Evolutionary conservation across 306 rosid genomes (phyloP).

Genomic region (Dryas alaskensis): DNA sequence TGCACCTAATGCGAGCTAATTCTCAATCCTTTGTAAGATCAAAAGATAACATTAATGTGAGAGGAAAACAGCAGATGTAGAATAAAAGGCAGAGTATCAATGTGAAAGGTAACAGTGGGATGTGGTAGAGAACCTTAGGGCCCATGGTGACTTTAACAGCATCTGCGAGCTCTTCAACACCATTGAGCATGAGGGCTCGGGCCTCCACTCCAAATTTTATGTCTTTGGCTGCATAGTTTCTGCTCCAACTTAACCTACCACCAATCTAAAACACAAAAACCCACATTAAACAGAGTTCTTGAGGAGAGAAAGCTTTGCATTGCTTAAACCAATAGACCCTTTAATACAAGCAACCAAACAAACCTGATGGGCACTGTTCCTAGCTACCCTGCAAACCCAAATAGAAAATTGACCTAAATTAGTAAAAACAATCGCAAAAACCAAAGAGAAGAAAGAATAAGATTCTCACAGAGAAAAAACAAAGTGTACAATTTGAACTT

Average conservation of each 20-base stretch:
- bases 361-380: constrained; percentile 73
- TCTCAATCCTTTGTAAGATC: not conserved
- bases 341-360: not conserved
- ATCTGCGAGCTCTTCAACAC: constrained; percentile 92
- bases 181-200: constrained; percentile 88
- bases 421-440: not conserved
- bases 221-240: constrained; percentile 89
- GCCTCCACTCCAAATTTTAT: constrained; percentile 93
- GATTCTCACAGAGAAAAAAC: not conserved
- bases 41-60: not conserved
- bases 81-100: not conserved
- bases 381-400: constrained; percentile 55
- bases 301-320: not conserved
- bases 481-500: not conserved
- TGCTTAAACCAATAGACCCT: not conserved
- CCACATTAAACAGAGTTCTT: not conserved
- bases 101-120: not conserved
- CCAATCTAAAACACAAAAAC: constrained; percentile 43
- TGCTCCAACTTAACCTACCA: constrained; percentile 62
- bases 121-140: constrained; percentile 60
- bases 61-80: not conserved
- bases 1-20: not conserved
- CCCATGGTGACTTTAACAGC: constrained; percentile 98
- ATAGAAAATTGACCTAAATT: not conserved
- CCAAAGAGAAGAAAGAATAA: not conserved